A percentile compares a stretch with the other conserved stretches of the same genome.
These are phyloP conservation scores for Amanita molliuscula DNA, from an alignment of 768 basidiomycete genomes.

Conservation along the genomic window DNA sequence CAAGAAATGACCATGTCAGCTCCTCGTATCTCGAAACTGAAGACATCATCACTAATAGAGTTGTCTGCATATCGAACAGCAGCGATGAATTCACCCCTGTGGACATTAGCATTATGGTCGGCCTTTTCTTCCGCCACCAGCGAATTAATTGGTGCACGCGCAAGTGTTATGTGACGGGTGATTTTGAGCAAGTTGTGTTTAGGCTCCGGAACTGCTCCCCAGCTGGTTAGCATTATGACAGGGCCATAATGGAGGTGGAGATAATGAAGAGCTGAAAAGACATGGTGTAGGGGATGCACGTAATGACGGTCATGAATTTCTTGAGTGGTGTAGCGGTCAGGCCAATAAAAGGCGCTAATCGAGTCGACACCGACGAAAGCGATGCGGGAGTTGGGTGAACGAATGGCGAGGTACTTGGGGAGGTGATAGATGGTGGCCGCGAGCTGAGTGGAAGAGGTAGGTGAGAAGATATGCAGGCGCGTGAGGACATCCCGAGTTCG, in stretches of 20 bases:
- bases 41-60: not conserved
- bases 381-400: constrained; percentile 43
- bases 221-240: constrained; percentile 49
- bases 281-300: constrained; percentile 29
- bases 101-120: not conserved
- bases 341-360: constrained; percentile 69
- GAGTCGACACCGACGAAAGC: constrained; percentile 69
- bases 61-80: constrained; percentile 18
- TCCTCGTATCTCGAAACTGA: not conserved
- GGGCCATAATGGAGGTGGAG: constrained; percentile 41
- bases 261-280: constrained; percentile 35
- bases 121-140: not conserved
- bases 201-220: constrained; percentile 31
- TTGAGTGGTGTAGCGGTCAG: constrained; percentile 57
- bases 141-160: not conserved
- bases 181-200: constrained; percentile 5
- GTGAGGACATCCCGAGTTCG: constrained; percentile 31
- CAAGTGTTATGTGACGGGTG: constrained; percentile 12
- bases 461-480: constrained; percentile 59
- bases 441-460: constrained; percentile 57
- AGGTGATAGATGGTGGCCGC: constrained; percentile 56
- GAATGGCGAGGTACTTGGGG: constrained; percentile 37
- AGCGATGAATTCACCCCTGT: constrained; percentile 15
- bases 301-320: constrained; percentile 22
- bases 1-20: not conserved